phyloP scores from a whole-genome alignment of 495 filamentous ascomycete species.

The Penicillium cosmopolitanum region DNA sequence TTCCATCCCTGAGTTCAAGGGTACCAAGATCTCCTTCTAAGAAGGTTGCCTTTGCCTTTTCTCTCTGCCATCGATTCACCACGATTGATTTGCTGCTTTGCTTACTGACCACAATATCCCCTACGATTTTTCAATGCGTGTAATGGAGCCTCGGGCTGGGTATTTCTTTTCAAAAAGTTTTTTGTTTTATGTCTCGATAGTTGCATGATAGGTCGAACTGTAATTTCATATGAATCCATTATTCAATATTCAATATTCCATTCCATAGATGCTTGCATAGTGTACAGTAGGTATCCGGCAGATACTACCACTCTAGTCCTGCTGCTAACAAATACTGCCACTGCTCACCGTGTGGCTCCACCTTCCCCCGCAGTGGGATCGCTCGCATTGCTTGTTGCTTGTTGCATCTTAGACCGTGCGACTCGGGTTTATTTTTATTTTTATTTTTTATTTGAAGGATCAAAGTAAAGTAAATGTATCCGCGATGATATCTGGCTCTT shows the following conservation, averaged over 20 bases:
- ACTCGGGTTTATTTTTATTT: too few species aligned
- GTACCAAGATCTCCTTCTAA: conserved; percentile 91
- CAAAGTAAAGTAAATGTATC: too few species aligned
- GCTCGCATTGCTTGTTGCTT: too few species aligned
- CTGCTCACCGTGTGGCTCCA: too few species aligned
- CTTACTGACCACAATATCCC: conserved; percentile 18
- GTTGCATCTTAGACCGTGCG: too few species aligned
- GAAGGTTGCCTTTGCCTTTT: not conserved
- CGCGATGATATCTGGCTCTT: too few species aligned
- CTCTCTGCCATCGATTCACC: conserved; percentile 10
- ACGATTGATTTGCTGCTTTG: conserved; percentile 11
- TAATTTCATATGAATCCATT: conserved; percentile 25
- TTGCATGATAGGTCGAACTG: conserved; percentile 24
- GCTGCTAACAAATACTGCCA: not conserved
- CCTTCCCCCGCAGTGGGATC: too few species aligned
- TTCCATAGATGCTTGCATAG: too few species aligned
- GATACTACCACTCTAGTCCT: not conserved
- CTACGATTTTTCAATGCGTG: conserved; percentile 25
- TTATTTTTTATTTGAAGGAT: too few species aligned
- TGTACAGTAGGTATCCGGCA: too few species aligned
- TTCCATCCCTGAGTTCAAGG: conserved; percentile 83
- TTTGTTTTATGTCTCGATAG: conserved; percentile 18
- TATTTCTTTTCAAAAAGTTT: conserved; percentile 25
- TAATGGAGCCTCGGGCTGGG: conserved; percentile 21
- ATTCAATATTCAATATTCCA: not conserved